Conservation (phyloP, 2,329 filamentous ascomycete species). For the Cladophialophora chaetospira region DNA sequence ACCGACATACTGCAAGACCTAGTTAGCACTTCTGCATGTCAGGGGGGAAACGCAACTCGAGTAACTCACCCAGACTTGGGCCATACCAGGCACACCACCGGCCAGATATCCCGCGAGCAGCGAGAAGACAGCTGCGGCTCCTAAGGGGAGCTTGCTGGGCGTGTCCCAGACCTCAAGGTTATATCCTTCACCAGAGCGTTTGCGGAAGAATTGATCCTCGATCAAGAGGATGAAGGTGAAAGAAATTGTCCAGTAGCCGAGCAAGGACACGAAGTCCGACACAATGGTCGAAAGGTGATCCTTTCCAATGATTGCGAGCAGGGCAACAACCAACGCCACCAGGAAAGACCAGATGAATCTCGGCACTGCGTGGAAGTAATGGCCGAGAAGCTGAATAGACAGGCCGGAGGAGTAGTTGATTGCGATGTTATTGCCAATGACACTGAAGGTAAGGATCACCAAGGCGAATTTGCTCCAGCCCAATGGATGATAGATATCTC, state of each 20-base stretch:
- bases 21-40: background rate
- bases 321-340: slow-evolving; percentile 47
- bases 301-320: slow-evolving; percentile 48
- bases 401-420: slow-evolving; percentile 49
- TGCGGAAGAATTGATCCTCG: slow-evolving; percentile 50
- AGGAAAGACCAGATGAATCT: slow-evolving; percentile 52
- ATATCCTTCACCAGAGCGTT: slow-evolving; percentile 43
- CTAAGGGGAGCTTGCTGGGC: slow-evolving; percentile 45
- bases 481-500: slow-evolving; percentile 48
- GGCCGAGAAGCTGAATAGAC: slow-evolving; percentile 50
- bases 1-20: slow-evolving; percentile 54
- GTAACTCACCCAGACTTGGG: slow-evolving; percentile 60
- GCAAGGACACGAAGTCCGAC: slow-evolving; percentile 48
- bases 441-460: slow-evolving; percentile 31
- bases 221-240: slow-evolving; percentile 51
- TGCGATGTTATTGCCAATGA: slow-evolving; percentile 44
- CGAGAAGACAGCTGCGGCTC: slow-evolving; percentile 33
- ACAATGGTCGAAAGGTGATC: slow-evolving; percentile 47
- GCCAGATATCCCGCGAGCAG: slow-evolving; percentile 44
- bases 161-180: slow-evolving; percentile 51
- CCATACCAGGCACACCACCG: slow-evolving; percentile 72
- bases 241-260: slow-evolving; percentile 52
- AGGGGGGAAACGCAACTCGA: background rate
- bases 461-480: slow-evolving; percentile 54
- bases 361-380: slow-evolving; percentile 54